Percentiles rank a stretch among this genome's conserved stretches.
Conservation (phyloP, 1,139 yeast genomes). For the Nakaseomyces uthaithaninus region DNA sequence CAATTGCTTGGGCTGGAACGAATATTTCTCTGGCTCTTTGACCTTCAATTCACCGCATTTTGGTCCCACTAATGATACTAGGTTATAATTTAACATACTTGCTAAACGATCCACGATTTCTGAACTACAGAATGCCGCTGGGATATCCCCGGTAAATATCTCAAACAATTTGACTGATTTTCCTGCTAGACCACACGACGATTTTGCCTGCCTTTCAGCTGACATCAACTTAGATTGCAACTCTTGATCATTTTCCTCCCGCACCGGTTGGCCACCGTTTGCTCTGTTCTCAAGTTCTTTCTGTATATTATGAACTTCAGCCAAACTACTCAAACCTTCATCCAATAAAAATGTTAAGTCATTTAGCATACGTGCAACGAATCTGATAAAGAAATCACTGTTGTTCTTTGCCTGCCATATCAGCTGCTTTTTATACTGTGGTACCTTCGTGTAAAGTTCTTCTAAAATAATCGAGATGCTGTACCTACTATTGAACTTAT, state of each 20-base stretch:
- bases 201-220: conserved; percentile 71
- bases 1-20: conserved; percentile 70
- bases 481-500: conserved; percentile 85
- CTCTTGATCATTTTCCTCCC: conserved; percentile 53
- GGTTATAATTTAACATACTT: conserved; percentile 88
- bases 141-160: conserved; percentile 78
- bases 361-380: conserved; percentile 89
- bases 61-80: conserved; percentile 89
- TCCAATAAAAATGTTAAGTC: conserved; percentile 89
- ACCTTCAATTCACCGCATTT: conserved; percentile 86
- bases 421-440: conserved; percentile 59
- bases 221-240: conserved; percentile 45
- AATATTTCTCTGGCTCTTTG: conserved; percentile 71
- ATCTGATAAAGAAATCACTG: conserved; percentile 78
- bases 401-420: conserved; percentile 54
- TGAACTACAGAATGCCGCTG: conserved; percentile 74
- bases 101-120: conserved; percentile 93
- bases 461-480: conserved; percentile 78
- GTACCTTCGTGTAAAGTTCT: conserved; percentile 65
- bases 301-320: conserved; percentile 69
- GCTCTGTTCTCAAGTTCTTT: conserved; percentile 40
- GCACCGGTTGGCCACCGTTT: conserved; percentile 38
- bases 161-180: conserved; percentile 74
- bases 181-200: conserved; percentile 75
- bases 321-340: conserved; percentile 75